These are phyloP conservation scores for Corallochytrium limacisporum DNA, from an alignment of 78 protist species.

Conservation along the genomic window DNA sequence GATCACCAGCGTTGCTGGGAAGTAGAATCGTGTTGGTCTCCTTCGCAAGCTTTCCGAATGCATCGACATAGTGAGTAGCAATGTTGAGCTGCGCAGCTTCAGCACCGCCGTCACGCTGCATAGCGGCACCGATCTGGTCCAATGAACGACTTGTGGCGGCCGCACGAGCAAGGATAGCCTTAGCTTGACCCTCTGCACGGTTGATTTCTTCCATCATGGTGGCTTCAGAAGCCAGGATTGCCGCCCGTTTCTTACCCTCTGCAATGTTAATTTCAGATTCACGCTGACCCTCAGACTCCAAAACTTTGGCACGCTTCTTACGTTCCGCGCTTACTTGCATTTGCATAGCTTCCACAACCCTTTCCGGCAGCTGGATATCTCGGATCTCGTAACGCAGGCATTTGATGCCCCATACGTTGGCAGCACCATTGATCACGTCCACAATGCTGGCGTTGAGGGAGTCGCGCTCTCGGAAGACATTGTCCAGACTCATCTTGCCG, in stretches of 20 bases:
- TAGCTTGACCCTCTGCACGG: conserved; percentile 27
- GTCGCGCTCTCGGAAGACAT: conserved; percentile 38
- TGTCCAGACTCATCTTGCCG: conserved; percentile 51
- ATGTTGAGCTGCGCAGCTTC: conserved; percentile 8
- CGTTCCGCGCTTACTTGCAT: conserved; percentile 69
- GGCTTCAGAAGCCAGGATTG: conserved; percentile 40
- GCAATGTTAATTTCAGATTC: conserved; percentile 30
- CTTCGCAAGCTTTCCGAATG: conserved; percentile 22
- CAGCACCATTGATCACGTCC: background rate
- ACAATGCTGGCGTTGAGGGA: conserved; percentile 35
- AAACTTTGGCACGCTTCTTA: conserved; percentile 45
- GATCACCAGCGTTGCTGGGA: conserved; percentile 27
- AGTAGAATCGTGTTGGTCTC: conserved; percentile 40
- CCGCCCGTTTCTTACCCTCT: conserved; percentile 17
- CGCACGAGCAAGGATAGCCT: conserved; percentile 8
- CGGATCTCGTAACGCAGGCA: conserved; percentile 58
- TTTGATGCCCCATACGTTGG: conserved; percentile 44
- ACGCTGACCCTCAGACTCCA: conserved; percentile 57
- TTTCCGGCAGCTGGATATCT: conserved; percentile 33
- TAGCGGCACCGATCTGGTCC: background rate
- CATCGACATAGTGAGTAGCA: conserved; percentile 20
- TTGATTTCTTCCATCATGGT: background rate
- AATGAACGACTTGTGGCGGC: conserved; percentile 38
- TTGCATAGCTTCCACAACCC: conserved; percentile 52
- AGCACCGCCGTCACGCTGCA: background rate